Conservation (phyloP, 2,329 filamentous ascomycete species). For the Torrubiella hemipterigena region DNA sequence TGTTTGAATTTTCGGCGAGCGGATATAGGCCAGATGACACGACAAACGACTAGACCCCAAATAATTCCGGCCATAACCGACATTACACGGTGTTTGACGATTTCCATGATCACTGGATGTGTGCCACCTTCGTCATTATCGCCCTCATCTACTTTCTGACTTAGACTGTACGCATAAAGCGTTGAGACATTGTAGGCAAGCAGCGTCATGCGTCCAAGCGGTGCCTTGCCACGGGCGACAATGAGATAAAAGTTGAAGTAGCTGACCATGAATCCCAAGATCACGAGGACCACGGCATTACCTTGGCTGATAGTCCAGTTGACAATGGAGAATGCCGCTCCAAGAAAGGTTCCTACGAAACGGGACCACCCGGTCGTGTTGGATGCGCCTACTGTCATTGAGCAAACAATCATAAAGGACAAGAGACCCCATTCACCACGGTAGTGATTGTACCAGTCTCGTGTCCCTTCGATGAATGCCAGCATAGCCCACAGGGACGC, state of each 20-base stretch:
- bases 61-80: constrained; percentile 78
- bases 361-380: constrained; percentile 84
- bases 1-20: constrained; percentile 81
- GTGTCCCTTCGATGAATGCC: constrained; percentile 62
- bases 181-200: constrained; percentile 93
- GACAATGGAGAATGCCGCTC: constrained; percentile 61
- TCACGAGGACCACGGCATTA: constrained; percentile 62
- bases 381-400: constrained; percentile 85
- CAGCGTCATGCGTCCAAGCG: constrained; percentile 85
- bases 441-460: constrained; percentile 70
- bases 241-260: constrained; percentile 85
- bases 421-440: constrained; percentile 90
- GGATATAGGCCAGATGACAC: constrained; percentile 87
- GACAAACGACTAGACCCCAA: constrained; percentile 85
- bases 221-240: constrained; percentile 69
- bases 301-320: constrained; percentile 69
- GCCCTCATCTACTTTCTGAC: constrained; percentile 65
- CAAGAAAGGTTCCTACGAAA: constrained; percentile 76
- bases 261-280: constrained; percentile 72
- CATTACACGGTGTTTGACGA: constrained; percentile 76
- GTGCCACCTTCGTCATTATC: constrained; percentile 82
- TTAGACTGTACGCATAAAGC: constrained; percentile 85
- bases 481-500: constrained; percentile 75
- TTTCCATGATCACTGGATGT: constrained; percentile 75
- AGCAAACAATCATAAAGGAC: constrained; percentile 91